Evolutionary conservation across 257 asterid genomes (phyloP), one percentile per base, ranked within the genome.

Genomic region (Nemophila menziesii): DNA sequence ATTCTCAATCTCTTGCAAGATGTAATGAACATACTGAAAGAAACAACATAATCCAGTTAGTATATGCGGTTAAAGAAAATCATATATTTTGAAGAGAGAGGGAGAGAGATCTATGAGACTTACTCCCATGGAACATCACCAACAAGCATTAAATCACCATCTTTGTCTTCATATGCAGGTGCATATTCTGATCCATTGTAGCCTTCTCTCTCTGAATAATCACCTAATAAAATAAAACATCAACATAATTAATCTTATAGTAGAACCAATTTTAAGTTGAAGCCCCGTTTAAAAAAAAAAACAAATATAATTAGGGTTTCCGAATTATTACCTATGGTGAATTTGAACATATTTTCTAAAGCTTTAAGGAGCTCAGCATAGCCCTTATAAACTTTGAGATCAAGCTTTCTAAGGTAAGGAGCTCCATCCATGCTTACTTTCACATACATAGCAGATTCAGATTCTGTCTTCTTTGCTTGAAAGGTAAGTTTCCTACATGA

Each of bases 361-460:
- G 74, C 92, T 48, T 47, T 40, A 2, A 78, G 65, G 6, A 86
- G 81, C 49, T 71, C 67, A 8, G 69, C 17, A 34, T 86, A 86
- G 16, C 83, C 74, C 12, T 43, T 39, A 64, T 71, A 82, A 14
- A 72, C 51, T 44, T 76, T 79, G 44, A 86, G 45, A 57, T 82
- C 96, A 48, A 82, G 71, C 73, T 86, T 86, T 33, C 96, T 70
- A 5, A 86, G 79, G 26, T 74, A 86, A 49, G 96, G 85, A 0
- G 85, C 96, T 20, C 94, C 93, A 55, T 82, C 96, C 93, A 86
- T 66, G 71, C 96, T 76, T 16, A 86, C 94, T 56, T 86, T 82
- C 33, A 86, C 89, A 58, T 42, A 86, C 56, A 67, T 73, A 50
- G 81, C 93, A 39, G 48, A 22, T 15, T 79, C 80, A 5, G 58